Evolutionary conservation across 108 stramenopile species (phyloP).

Genomic region (Pseudonitzschia multiseries): DNA sequence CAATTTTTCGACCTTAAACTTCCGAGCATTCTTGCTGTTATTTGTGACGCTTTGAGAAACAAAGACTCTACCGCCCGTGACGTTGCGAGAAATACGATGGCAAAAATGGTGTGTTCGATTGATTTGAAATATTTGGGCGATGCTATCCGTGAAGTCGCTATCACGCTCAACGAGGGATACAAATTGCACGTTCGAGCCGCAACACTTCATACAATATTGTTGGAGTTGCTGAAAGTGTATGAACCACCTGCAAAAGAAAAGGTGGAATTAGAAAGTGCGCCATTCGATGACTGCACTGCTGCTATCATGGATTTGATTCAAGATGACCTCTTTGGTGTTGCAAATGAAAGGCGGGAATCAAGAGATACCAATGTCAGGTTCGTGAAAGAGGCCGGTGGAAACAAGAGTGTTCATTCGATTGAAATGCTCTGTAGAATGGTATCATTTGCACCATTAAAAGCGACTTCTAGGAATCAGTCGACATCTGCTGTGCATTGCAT

Average conservation of each 20-base stretch:
- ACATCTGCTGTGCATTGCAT: conserved; percentile 68
- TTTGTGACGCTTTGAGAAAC: conserved; percentile 84
- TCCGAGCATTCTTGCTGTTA: conserved; percentile 73
- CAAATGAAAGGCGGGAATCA: conserved; percentile 80
- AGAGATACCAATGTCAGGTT: conserved; percentile 67
- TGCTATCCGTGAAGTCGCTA: conserved; percentile 76
- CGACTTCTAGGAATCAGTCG: conserved; percentile 16
- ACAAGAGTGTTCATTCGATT: conserved; percentile 76
- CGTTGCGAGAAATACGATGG: conserved; percentile 78
- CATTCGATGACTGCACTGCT: conserved; percentile 64
- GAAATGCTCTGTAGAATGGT: conserved; percentile 72
- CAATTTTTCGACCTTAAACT: conserved; percentile 69
- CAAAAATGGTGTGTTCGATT: conserved; percentile 75
- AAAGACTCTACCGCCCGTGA: conserved; percentile 86
- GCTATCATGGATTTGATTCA: conserved; percentile 84
- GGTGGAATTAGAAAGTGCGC: neutral
- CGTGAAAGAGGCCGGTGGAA: conserved; percentile 87
- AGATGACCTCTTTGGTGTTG: conserved; percentile 83
- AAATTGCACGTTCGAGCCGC: conserved; percentile 87
- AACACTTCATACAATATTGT: conserved; percentile 77
- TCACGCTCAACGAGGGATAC: conserved; percentile 88
- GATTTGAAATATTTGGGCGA: conserved; percentile 79
- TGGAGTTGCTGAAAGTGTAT: conserved; percentile 55
- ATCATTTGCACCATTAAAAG: conserved; percentile 63
- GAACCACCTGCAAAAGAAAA: conserved; percentile 20